Conservation (phyloP, 2,329 filamentous ascomycete species). For the Aspergillus chevalieri region DNA sequence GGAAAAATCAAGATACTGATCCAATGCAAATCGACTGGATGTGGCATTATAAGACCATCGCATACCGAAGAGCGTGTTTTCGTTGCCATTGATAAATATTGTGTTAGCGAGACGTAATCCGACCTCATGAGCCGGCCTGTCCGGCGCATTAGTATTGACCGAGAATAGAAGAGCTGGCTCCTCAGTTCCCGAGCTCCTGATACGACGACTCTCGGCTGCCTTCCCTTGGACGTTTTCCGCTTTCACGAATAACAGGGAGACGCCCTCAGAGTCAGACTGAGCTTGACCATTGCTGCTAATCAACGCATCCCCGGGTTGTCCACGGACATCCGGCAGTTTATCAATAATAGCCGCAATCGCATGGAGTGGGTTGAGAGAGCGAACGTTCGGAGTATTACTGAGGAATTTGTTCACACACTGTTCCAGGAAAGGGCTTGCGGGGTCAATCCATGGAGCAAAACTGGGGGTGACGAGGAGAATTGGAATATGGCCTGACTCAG, state of each 20-base stretch:
- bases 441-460: conserved; percentile 33
- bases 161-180: conserved; percentile 30
- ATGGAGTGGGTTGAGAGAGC: conserved; percentile 12
- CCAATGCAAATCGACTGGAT: conserved; percentile 16
- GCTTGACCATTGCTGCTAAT: neutral
- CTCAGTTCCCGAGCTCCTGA: conserved; percentile 23
- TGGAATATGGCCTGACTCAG: conserved; percentile 17
- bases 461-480: conserved; percentile 32
- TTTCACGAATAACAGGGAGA: conserved; percentile 27
- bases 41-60: conserved; percentile 25
- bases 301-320: neutral
- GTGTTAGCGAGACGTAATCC: conserved; percentile 39
- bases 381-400: conserved; percentile 4
- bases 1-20: conserved; percentile 24
- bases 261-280: conserved; percentile 24
- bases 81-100: conserved; percentile 37
- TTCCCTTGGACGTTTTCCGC: conserved; percentile 24
- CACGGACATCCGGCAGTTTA: conserved; percentile 22
- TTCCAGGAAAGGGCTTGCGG: conserved; percentile 24
- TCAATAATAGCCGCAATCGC: conserved; percentile 34
- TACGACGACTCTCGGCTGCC: conserved; percentile 19
- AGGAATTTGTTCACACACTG: conserved; percentile 25
- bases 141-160: conserved; percentile 8
- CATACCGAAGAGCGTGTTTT: conserved; percentile 33
- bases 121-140: conserved; percentile 22